phyloP scores from a whole-genome alignment of 805 yeast species.

The Sugiyamaella americana region DNA sequence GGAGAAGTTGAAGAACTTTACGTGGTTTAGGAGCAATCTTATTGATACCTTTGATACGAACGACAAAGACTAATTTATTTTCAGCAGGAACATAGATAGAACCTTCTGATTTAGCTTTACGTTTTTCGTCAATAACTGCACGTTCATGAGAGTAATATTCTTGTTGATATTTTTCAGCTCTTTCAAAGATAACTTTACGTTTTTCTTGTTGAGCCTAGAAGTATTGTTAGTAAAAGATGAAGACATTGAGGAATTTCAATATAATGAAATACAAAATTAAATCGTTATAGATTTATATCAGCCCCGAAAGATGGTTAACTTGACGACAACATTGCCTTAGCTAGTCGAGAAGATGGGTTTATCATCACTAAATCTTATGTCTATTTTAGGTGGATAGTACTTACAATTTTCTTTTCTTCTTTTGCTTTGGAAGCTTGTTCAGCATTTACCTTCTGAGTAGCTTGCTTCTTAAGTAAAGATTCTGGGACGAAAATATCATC shows the following conservation, averaged over 20 bases:
- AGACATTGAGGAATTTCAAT: no score
- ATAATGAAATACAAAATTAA: not conserved
- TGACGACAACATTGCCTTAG: conserved; percentile 60
- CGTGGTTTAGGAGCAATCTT: conserved; percentile 99
- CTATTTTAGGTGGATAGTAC: not conserved
- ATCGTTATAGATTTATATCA: conserved; percentile 33
- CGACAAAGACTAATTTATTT: conserved; percentile 88
- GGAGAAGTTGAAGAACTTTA: conserved; percentile 74
- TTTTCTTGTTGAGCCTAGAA: conserved; percentile 20
- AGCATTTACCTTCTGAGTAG: conserved; percentile 40
- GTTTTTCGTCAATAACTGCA: conserved; percentile 73
- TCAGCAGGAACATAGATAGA: conserved; percentile 92
- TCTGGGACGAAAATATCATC: conserved; percentile 41
- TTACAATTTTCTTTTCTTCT: conserved; percentile 1
- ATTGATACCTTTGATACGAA: conserved; percentile 99
- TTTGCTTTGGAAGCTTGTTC: conserved; percentile 23
- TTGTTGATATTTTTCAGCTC: conserved; percentile 94
- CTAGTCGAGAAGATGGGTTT: conserved; percentile 57
- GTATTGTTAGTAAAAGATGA: not conserved
- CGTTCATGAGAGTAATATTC: conserved; percentile 93
- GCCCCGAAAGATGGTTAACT: conserved; percentile 88
- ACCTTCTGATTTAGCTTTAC: conserved; percentile 92
- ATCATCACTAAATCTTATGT: conserved; percentile 38
- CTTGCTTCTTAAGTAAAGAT: conserved; percentile 51
- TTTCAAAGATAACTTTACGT: conserved; percentile 62